These are phyloP conservation scores for Apodospora peruviana DNA, from an alignment of 495 filamentous ascomycete species.

Conservation along the genomic window DNA sequence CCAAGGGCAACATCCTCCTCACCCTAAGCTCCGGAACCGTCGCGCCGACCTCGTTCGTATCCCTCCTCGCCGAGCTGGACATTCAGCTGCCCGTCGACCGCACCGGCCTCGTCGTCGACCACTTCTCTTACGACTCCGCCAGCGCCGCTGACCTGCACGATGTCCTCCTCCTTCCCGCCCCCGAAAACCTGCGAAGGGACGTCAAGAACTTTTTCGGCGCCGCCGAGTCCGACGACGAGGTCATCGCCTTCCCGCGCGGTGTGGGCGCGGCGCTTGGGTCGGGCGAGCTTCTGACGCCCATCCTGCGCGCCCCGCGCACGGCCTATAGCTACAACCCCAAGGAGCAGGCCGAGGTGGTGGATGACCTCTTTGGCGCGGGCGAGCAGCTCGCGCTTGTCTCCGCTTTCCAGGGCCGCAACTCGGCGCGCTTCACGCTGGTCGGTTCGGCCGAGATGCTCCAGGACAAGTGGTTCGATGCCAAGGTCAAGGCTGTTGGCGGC, in stretches of 20 bases:
- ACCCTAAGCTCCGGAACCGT: conserved; percentile 70
- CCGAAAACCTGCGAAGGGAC: conserved; percentile 55
- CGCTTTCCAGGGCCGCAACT: conserved; percentile 85
- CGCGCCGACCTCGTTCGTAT: conserved; percentile 72
- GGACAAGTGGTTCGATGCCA: conserved; percentile 83
- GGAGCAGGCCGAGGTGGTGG: conserved; percentile 64
- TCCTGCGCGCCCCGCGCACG: conserved; percentile 73
- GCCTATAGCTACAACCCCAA: conserved; percentile 94
- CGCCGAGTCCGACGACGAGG: conserved; percentile 28
- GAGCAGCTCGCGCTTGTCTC: conserved; percentile 76
- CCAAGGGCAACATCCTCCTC: conserved; percentile 85
- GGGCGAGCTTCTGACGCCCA: conserved; percentile 67
- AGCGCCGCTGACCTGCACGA: conserved; percentile 80
- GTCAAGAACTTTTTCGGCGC: conserved; percentile 76
- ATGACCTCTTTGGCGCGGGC: conserved; percentile 78
- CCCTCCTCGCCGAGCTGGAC: conserved; percentile 85
- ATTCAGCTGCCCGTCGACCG: conserved; percentile 83
- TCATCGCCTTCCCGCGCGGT: conserved; percentile 74
- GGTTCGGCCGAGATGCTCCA: conserved; percentile 82
- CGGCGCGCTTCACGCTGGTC: conserved; percentile 80
- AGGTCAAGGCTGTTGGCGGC: conserved; percentile 57
- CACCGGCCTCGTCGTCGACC: conserved; percentile 78
- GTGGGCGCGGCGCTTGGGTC: conserved; percentile 77
- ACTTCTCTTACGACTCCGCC: conserved; percentile 84
- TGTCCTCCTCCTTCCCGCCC: conserved; percentile 69